A percentile compares a stretch with the other conserved stretches of the same genome.
Evolutionary conservation across 306 rosid species (phyloP).

Genomic region (Fagus crenata): DNA sequence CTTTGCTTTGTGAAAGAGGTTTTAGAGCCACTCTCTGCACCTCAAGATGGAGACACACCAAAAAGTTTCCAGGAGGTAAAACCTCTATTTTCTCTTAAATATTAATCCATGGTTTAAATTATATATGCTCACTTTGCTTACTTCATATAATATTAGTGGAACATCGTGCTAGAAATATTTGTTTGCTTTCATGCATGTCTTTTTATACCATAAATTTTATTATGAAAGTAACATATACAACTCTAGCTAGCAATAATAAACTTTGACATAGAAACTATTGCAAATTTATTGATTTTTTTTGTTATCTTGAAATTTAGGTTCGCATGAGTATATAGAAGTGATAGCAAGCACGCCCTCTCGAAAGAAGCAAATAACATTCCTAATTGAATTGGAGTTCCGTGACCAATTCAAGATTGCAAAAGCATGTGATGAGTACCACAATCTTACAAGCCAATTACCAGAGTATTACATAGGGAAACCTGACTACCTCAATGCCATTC

Average conservation of each 20-base stretch:
- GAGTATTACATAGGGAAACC: constrained; percentile 40
- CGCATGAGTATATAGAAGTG: constrained; percentile 33
- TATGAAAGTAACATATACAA: no score
- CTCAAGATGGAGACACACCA: constrained; percentile 58
- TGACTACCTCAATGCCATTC: constrained; percentile 40
- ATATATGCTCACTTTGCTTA: background rate
- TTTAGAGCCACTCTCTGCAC: constrained; percentile 43
- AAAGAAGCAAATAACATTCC: constrained; percentile 10
- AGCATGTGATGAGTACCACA: constrained; percentile 25
- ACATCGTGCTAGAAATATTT: no score
- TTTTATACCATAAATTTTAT: no score
- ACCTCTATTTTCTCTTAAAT: background rate
- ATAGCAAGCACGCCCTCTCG: constrained; percentile 9
- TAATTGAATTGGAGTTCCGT: constrained; percentile 34
- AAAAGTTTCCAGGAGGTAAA: constrained; percentile 50
- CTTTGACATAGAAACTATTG: background rate
- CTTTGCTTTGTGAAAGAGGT: constrained; percentile 46
- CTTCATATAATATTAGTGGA: no score
- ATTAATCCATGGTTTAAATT: background rate
- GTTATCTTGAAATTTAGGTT: constrained; percentile 16
- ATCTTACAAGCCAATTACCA: constrained; percentile 23
- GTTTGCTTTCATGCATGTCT: no score
- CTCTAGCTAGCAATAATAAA: background rate
- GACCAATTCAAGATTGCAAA: constrained; percentile 42
- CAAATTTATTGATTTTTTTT: background rate